Evolutionary conservation across 495 filamentous ascomycete species (phyloP).

Genomic region (Penicillium cosmopolitanum): DNA sequence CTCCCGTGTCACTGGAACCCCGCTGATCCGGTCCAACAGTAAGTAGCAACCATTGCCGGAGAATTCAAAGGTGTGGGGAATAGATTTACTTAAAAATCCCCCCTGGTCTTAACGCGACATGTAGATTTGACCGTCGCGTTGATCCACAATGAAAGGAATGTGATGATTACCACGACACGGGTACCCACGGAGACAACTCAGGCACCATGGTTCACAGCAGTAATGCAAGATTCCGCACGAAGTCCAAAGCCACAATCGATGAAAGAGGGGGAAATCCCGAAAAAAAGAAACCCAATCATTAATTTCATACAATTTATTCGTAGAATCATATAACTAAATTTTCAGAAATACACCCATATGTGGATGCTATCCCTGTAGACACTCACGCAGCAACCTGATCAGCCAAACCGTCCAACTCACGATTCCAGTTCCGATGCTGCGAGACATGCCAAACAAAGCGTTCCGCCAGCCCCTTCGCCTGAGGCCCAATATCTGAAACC

Average conservation of each 20-base stretch:
- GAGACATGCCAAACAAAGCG: conserved; percentile 68
- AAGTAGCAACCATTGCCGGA: neutral
- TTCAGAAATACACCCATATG: neutral
- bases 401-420: conserved; percentile 70
- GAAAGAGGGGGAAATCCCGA: neutral
- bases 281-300: neutral
- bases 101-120: neutral
- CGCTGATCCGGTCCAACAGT: neutral
- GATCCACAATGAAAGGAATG: conserved; percentile 19
- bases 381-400: conserved; percentile 40
- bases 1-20: neutral
- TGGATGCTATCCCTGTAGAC: no score
- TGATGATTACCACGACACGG: neutral
- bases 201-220: conserved; percentile 1
- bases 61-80: neutral
- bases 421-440: conserved; percentile 68
- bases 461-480: conserved; percentile 65
- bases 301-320: neutral
- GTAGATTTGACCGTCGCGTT: neutral
- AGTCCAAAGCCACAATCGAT: neutral
- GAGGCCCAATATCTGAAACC: conserved; percentile 34
- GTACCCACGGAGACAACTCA: neutral
- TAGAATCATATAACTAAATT: neutral
- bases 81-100: neutral
- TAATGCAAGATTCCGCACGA: conserved; percentile 9